Evolutionary conservation across 768 basidiomycete genomes (phyloP), one percentile per base, ranked within the genome.

Genomic region (Podaxis sp.): DNA sequence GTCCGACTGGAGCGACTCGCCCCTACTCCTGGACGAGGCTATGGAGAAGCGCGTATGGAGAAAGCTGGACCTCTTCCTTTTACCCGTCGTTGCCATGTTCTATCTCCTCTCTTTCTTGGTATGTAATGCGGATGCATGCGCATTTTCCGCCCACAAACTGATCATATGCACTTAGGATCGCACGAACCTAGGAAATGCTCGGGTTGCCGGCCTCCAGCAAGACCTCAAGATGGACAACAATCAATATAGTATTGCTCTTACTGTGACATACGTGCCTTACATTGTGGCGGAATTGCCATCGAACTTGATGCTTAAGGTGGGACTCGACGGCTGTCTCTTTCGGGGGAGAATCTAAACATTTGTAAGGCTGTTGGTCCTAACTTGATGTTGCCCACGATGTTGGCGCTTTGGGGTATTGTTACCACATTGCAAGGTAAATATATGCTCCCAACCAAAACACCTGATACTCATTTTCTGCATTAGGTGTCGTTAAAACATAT

Each of bases 341-440:
- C 50, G 7, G 4, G 3, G 3, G 25, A 52, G 6, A 44, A 1
- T 9, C 50, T 40, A 48, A 55, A 10, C 14, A 6, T 11, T 32
- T n/a, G 5, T 3, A 59, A 78, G 74, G 66, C 79, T 48, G 82
- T 86, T 2, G 84, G 88, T 1, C 79, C 86, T n/a, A 77, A 83
- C 59, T 71, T 82, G 50, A 77, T 88, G 68, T 63, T 83, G 52
- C 88, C 89, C 0, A 70, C 81, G 1, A 83, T 89, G 79, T 71
- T 89, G 51, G 78, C 81, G 0, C 65, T 83, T 0, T 91, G 89
- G 88, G 89, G 89, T n/a, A 50, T 88, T n/a, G 79, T 85, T 13
- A 78, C 81, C 9, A 77, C 84, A 7, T 73, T 83, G 48, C 87
- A 90, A 78, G 87, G 85, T 79, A 54, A 25, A 64, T 59, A 28